Evolutionary conservation across 2,329 filamentous ascomycete genomes (phyloP).

Genomic region (Fusarium burgessii): DNA sequence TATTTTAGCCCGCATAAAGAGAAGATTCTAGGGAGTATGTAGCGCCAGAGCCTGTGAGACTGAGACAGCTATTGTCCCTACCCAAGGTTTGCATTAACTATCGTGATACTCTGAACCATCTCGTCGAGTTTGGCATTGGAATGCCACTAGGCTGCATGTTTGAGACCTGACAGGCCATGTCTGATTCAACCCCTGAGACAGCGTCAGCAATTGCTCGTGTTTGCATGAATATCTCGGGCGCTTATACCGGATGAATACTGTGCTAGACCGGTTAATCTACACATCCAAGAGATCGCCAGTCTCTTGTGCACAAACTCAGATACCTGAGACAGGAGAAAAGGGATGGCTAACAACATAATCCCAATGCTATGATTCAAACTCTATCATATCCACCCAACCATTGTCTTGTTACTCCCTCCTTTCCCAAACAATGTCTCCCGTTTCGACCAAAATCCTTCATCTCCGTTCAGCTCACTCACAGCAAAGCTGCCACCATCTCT

Average conservation of each 20-base stretch:
- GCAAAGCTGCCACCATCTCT: neutral
- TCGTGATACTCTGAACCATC: slow-evolving; percentile 2
- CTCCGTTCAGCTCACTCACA: neutral
- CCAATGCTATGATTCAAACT: neutral
- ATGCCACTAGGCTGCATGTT: slow-evolving; percentile 7
- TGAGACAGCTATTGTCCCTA: neutral
- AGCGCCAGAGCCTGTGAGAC: neutral
- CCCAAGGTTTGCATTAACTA: neutral
- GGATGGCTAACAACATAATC: neutral
- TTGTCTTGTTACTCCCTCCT: slow-evolving; percentile 2
- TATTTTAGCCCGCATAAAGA: slow-evolving; percentile 15
- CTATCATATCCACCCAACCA: neutral
- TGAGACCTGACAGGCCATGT: slow-evolving; percentile 7
- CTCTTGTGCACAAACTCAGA: slow-evolving; percentile 12
- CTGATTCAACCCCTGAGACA: slow-evolving; percentile 16
- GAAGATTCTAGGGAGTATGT: slow-evolving; percentile 14
- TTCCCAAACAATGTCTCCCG: neutral
- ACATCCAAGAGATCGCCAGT: slow-evolving; percentile 6
- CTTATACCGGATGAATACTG: slow-evolving; percentile 1
- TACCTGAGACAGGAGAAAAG: slow-evolving; percentile 26
- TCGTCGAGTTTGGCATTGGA: neutral
- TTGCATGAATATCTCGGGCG: slow-evolving; percentile 17
- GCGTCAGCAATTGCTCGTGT: neutral
- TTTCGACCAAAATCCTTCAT: slow-evolving; percentile 8
- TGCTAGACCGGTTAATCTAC: neutral